Base-by-base conservation (phyloP, 169 alveolate species). In the Plasmodium knowlesi region DNA sequence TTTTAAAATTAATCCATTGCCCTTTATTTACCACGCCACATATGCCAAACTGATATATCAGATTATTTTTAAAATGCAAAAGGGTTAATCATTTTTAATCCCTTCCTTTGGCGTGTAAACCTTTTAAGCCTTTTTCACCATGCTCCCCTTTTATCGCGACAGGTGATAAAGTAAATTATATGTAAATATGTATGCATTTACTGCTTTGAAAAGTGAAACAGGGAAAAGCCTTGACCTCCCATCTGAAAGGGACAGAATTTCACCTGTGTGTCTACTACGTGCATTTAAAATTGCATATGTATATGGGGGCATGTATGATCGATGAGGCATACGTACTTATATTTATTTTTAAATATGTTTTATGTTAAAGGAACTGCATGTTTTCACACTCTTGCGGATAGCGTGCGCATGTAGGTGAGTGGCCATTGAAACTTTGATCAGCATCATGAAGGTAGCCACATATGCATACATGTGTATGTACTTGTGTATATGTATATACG, bases 101-200 rank as follows among this genome's bases (percentile, higher is more conserved):
- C 22, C 25, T 8, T 32, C 43, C 37, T 74, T 32, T 74, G n/a
- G 43, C 10, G 34, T 74, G 34, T 74, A 74, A 34, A 10, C 61
- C 70, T 50, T 50, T 82, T 82, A 25, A 54, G 25, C 41, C 28
- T 19, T 61, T 54, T 61, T 54, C 61, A 34, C 76, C 10, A 67
- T 10, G 76, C n/a, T 67, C 76, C 76, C 71, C 41, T 32, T 43
- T 39, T 57, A 54, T 82, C 39, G 5, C 46, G 3, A 46, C 28
- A 43, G 39, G 28, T 14, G 43, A 34, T 30, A 57, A 57, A 82
- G 57, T 82, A 80, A 39, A 80, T 82, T 82, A 82, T 82, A 82
- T 61, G 79, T 82, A 54, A 82, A 82, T 39, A 6, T 82, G 90
- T 82, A 43, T 54, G 71, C 46, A 54, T 39, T 82, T 82, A 82